Evolutionary conservation across 2,329 filamentous ascomycete genomes (phyloP), one percentile per base, ranked within the genome.

Genomic region (Lachnum nothofagi): DNA sequence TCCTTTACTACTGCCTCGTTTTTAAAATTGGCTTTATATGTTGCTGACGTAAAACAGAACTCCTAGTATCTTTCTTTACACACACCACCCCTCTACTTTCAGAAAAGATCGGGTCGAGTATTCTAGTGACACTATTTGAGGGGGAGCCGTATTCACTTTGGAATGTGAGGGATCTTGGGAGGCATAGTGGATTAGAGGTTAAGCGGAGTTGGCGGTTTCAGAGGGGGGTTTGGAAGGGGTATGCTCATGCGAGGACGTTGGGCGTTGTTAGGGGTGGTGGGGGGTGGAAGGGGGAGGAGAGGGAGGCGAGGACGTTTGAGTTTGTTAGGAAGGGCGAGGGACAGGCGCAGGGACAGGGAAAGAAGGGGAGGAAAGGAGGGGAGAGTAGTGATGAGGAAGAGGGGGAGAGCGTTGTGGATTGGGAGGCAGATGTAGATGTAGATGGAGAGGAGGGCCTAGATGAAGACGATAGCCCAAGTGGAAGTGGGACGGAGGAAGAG

Each of bases 61-160:
- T 89, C 43, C 75, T 89, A 29, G 83, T 87, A 12, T 72, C 74
- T 37, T 88, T 88, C 70, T 88, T 89, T 70, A 65, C 67, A 51
- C 69, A 73, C 47, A 75, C 78, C 1, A 67, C 75, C 19, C 67
- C 68, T 2, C 73, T 76, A 2, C 73, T 87, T 1, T 70, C 77
- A 0, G 72, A 70, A 1, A 58, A 71, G 0, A 47, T 50, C 20
- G 72, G 75, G 5, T 83, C 82, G 2, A 62, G 59, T 2, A 82
- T 96, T 46, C 70, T 95, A 44, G 82, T 97, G 19, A 94, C 90
- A 0, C 72, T 97, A 8, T 98, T 98, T 66, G 91, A 96, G 67
- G 87, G 86, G 50, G 86, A 94, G 67, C 93, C 93, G 0, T 98
- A 98, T 67, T 91, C 89, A 2, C 77, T 96, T 1, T 98, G 93